Base-by-base conservation (phyloP, 768 basidiomycete species). In the Postia placenta region DNA sequence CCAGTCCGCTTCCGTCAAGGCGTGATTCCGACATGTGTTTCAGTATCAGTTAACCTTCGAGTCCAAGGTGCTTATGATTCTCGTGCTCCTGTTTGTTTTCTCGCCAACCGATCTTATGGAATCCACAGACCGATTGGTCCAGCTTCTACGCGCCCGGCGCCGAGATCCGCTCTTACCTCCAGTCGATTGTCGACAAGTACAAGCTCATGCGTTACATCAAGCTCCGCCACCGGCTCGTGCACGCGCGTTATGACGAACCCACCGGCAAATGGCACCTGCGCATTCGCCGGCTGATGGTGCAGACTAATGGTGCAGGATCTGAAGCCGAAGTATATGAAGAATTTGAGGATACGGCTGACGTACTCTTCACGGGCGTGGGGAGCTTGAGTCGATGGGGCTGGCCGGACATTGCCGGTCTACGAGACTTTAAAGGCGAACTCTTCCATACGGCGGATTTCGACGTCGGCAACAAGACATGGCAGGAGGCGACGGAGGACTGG, bases 361-460 rank as follows among this genome's bases (percentile, higher is more conserved):
- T 84, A 0, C 67, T 85, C 28, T 71, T 86, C 43, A 75, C 74
- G 12, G 75, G 73, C n/a, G 61, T 75, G 17, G 81, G 81, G 3
- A 54, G 54, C 11, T 60, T 83, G 39, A 80, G 76, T 42, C 63
- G 78, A 5, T 85, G 81, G 81, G 68, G 72, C 23, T 85, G 82
- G 85, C 85, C 85, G 2, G 74, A 81, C 38, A 83, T 86, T 38
- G 61, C 68, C 7, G 83, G 82, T 3, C 60, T 85, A 24, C 63
- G 77, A 14, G 67, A 62, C 6, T 87, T 81, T 64, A 66, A 73
- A 51, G 85, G 85, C 3, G 69, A 66, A 43, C 61, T 84, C 12
- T 64, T 82, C 1, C 85, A 88, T 55, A 80, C 78, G n/a, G 85
- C 83, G 0, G 60, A 74, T 1, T 85, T 83, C 79, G 73, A 78